phyloP scores from a whole-genome alignment of 441 rosid genomes.

The Gossypium aridum region DNA sequence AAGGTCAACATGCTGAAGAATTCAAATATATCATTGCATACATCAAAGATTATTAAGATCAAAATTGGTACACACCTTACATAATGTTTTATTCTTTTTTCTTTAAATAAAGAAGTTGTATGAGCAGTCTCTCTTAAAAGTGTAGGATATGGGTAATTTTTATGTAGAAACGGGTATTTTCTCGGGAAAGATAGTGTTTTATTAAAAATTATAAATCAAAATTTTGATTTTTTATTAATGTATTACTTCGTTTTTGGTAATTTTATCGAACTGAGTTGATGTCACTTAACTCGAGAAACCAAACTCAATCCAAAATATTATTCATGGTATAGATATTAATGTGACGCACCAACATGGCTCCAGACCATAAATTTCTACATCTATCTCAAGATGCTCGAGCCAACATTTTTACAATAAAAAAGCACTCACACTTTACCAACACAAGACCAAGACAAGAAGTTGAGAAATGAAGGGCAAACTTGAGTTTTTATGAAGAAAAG shows the following conservation, averaged over 20 bases:
- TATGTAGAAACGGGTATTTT: neutral
- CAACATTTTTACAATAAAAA: neutral
- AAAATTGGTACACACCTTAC: neutral
- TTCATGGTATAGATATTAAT: neutral
- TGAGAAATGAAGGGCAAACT: neutral
- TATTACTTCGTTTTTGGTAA: neutral
- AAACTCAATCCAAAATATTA: neutral
- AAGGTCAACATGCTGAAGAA: neutral
- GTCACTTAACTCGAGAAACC: neutral
- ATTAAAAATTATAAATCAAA: neutral
- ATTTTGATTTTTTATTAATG: neutral
- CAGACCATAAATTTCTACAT: conserved; percentile 4
- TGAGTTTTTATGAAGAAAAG: neutral
- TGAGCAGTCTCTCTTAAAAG: neutral
- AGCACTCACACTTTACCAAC: neutral
- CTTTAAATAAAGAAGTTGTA: neutral
- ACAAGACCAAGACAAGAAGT: neutral
- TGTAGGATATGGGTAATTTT: neutral
- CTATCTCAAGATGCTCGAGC: neutral
- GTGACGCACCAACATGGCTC: neutral
- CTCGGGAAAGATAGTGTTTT: neutral
- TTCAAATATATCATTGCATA: neutral
- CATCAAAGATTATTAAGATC: neutral
- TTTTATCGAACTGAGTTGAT: neutral
- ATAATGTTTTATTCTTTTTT: neutral